Evolutionary conservation across 768 basidiomycete genomes (phyloP), one percentile per base, ranked within the genome.

Genomic region (Trametes punicea): DNA sequence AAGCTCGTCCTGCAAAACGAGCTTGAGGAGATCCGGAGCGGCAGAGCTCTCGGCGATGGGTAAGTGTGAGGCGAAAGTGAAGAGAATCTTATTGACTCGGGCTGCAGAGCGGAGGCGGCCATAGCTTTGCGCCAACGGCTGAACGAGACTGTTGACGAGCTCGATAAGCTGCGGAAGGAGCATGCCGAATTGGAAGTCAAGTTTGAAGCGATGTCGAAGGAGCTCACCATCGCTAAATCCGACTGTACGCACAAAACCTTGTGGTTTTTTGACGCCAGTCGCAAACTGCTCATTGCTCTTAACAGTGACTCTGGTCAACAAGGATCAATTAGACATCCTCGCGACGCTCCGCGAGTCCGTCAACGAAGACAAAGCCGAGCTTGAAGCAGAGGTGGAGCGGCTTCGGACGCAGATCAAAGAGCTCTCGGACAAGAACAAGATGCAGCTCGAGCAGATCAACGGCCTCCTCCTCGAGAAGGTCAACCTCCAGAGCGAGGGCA

Each of bases 261-360:
- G 45, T n/a, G 20, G 54, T 40, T 16, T 60, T 26, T 6, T 18
- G 30, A 48, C 26, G 1, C 11, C 13, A 4, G 26, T 34, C 10
- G n/a, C 36, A 27, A 9, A 44, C 16, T 4, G 9, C n/a, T 23
- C 31, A 33, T 55, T 60, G 6, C 45, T 4, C 11, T 3, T 23
- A 33, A 11, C 64, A 96, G 94, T 98, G 65, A 89, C 83, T 41
- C 79, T 98, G 40, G 88, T 98, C 41, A 90, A 93, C 75, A 93
- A 91, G 69, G 93, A 97, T 67, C 93, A 98, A 68, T 75, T 94
- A 20, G 94, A 95, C 49, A 93, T 95, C 55, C 84, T 98, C 29
- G 80, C 85, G 2, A 84, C 84, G 6, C 74, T 97, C 25, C 85
- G 95, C 38, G 91, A 93, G 56, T 93, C 90, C 1, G 90, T 96